Evolutionary conservation across 164 flowering plant genomes (phyloP), one percentile per base, ranked within the genome.

Genomic region (Kingdonia uniflora): DNA sequence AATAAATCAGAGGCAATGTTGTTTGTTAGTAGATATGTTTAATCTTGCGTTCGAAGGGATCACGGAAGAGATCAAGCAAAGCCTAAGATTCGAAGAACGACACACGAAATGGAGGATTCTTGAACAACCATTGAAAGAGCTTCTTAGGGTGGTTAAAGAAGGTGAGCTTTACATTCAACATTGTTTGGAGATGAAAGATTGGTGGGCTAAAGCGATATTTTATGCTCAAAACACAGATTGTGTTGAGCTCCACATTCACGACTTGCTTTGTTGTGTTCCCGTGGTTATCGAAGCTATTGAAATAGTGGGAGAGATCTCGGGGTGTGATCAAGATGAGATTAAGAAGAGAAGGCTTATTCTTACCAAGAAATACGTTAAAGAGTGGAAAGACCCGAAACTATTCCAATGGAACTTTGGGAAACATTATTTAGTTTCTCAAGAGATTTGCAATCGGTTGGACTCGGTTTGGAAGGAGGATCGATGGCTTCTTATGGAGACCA

Each of bases 191-290:
- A 35, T 46, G 14, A 91, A 66, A 49, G 81, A 80, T 41, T 87
- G 77, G 78, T 83, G 81, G 86, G 83, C 67, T 0, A 83, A 78
- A 65, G 81, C 78, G 0, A 65, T 91, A n/a, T 56, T 41, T 26
- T 76, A 85, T 6, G 72, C 82, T 25, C 81, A 83, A 55, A 87
- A 81, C 74, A 73, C 59, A 5, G 96, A 91, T 43, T 80, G 78
- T 22, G 70, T 85, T 15, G 96, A 87, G 44, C 68, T 80, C 45
- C 97, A 85, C 55, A 62, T 91, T n/a, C 98, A 91, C 55, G 82
- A 91, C 56, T 62, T 87, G 73, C 70, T 87, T 14, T 61, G 67
- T 42, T 64, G 63, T 53, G 59, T 84, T 38, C 80, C 84, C 0
- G 66, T 76, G 4, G 87, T 84, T 14, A 58, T 85, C 10, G 96